A percentile compares a stretch with the other conserved stretches of the same genome.
phyloP scores from a whole-genome alignment of 2,329 filamentous ascomycete species.

The Nakataea oryzae region DNA sequence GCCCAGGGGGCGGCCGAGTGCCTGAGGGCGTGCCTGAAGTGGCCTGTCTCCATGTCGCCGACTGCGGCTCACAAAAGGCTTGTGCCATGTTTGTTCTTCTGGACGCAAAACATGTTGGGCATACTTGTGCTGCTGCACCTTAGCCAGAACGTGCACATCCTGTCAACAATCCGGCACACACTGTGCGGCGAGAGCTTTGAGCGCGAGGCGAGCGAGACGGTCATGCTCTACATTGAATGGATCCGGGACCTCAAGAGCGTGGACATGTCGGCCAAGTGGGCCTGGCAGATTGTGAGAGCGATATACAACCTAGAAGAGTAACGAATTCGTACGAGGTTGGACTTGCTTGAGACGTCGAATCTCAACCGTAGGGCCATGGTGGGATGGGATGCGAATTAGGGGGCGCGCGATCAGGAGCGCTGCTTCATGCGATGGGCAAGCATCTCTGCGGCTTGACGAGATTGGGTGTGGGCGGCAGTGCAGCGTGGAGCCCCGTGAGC shows the following conservation, averaged over 20 bases:
- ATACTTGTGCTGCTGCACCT: constrained; percentile 47
- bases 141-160: constrained; percentile 37
- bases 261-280: constrained; percentile 45
- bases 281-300: constrained; percentile 38
- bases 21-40: constrained; percentile 44
- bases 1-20: constrained; percentile 43
- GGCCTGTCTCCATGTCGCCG: constrained; percentile 49
- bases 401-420: background rate
- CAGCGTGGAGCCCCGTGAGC: background rate
- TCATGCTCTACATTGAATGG: constrained; percentile 46
- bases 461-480: background rate
- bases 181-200: constrained; percentile 39
- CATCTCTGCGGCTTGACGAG: too few relatives aligned
- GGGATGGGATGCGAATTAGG: too few relatives aligned
- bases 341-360: background rate
- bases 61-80: constrained; percentile 46
- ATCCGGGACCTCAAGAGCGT: constrained; percentile 43
- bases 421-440: background rate
- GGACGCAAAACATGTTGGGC: constrained; percentile 51
- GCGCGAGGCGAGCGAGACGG: constrained; percentile 35
- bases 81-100: constrained; percentile 48
- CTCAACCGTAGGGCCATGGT: background rate
- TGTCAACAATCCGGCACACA: constrained; percentile 36
- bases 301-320: constrained; percentile 30
- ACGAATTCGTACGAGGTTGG: background rate